Conservation (phyloP, 2,329 filamentous ascomycete species). For the Didymella segeticola region DNA sequence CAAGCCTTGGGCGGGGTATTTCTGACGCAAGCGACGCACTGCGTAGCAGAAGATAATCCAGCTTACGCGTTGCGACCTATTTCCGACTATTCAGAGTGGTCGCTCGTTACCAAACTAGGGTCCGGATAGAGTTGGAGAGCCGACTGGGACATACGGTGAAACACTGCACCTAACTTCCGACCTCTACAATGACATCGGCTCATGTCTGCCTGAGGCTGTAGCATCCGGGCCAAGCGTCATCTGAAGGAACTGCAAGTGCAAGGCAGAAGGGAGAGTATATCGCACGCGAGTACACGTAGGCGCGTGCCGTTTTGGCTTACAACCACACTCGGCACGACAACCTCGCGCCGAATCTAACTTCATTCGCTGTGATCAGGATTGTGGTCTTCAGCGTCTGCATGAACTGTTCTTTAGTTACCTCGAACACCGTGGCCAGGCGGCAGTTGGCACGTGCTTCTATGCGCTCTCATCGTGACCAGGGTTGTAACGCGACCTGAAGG, state of each 20-base stretch:
- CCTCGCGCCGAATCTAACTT: constrained; percentile 11
- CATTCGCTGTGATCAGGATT: not conserved
- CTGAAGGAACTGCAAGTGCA: not conserved
- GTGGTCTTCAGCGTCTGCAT: not conserved
- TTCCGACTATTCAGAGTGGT: constrained; percentile 19
- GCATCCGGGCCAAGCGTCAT: not conserved
- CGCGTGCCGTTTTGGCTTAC: not conserved
- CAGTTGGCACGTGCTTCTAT: not conserved
- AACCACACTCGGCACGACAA: constrained; percentile 1
- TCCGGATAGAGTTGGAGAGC: constrained; percentile 39
- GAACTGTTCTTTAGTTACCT: not conserved
- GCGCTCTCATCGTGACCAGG: not conserved
- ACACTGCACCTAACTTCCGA: constrained; percentile 29
- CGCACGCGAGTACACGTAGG: constrained; percentile 2
- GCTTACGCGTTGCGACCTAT: constrained; percentile 34
- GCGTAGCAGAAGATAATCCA: constrained; percentile 15
- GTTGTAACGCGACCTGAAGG: not conserved
- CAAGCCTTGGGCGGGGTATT: constrained; percentile 10
- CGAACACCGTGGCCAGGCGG: not conserved
- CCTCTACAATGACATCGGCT: constrained; percentile 3
- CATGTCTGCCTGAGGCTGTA: not conserved
- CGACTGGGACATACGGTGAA: constrained; percentile 37
- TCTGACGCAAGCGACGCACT: constrained; percentile 25
- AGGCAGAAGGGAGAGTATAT: not conserved
- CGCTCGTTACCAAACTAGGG: constrained; percentile 17